Evolutionary conservation across 306 rosid genomes (phyloP), one percentile per base, ranked within the genome.

Genomic region (Carpinus viminea): DNA sequence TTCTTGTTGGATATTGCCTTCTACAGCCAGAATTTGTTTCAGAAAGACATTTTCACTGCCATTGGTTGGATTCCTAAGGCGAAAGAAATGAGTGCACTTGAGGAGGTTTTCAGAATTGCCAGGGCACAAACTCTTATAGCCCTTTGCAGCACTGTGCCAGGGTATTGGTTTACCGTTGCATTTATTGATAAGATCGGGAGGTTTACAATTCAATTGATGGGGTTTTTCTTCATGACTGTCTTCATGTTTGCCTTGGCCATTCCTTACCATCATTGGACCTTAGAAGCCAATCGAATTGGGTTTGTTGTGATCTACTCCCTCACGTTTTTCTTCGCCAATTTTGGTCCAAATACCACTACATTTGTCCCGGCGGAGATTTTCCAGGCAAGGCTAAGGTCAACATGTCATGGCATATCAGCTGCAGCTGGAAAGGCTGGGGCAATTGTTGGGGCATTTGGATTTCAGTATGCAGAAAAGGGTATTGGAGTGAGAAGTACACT

Each of bases 401-500:
- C 98, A 13, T 92, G 98, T 64, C 98, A 93, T 56, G 98, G 98
- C 2, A 92, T 94, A 72, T 94, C 97, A 8, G 96, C 97, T 1
- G 98, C 97, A 0, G 71, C 93, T 6, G 98, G 98, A n/a, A 94
- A 94, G 73, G 93, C 91, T 12, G 98, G 98, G 34, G 98, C 98
- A 41, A 92, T 94, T 0, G 85, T 93, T 5, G 98, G 98, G 1
- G 86, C 97, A 20, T 93, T 93, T 38, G 98, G 98, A 13, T 93
- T 90, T 72, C 78, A 84, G 53, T 91, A 89, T 74, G 92, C 96
- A 15, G 84, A 87, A 59, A 74, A 78, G 43, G 76, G 56, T 12
- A 64, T 88, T 78, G 97, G 98, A 28, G 87, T 92, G 50, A 90
- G 76, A 53, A 88, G 83, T 24, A 82, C 87, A 13, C 88, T 94